phyloP scores from a whole-genome alignment of 768 basidiomycete species.

The Gelatoporia subvermispora region DNA sequence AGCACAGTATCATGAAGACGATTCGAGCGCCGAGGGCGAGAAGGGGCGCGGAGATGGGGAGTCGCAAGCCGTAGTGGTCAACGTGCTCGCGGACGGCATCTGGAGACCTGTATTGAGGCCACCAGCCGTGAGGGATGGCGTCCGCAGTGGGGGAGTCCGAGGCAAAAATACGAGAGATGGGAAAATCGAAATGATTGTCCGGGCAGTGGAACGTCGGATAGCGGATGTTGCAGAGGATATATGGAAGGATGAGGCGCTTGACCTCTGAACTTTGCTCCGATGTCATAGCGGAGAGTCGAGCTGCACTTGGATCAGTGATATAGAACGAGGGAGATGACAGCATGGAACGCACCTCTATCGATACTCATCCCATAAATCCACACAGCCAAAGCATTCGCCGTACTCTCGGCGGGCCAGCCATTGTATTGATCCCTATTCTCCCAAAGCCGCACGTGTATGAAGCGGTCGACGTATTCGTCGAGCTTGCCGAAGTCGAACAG shows the following conservation, averaged over 20 bases:
- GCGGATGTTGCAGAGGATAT: slow-evolving; percentile 37
- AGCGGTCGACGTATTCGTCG: slow-evolving; percentile 38
- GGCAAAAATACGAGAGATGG: slow-evolving; percentile 26
- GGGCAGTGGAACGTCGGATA: slow-evolving; percentile 59
- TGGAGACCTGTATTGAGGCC: slow-evolving; percentile 40
- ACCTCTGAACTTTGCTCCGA: slow-evolving; percentile 21
- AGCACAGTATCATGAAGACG: slow-evolving; percentile 55
- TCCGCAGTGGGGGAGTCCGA: slow-evolving; percentile 12
- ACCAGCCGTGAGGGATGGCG: slow-evolving; percentile 40
- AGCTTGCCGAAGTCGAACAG: slow-evolving; percentile 40
- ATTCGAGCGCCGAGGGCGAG: slow-evolving; percentile 55
- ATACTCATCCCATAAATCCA: slow-evolving; percentile 64
- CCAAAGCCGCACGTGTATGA: slow-evolving; percentile 43
- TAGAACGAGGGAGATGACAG: neutral
- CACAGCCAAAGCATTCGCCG: slow-evolving; percentile 46
- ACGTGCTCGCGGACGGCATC: slow-evolving; percentile 5
- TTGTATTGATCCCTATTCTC: slow-evolving; percentile 26
- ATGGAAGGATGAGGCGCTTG: slow-evolving; percentile 35
- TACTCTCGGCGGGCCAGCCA: slow-evolving; percentile 56
- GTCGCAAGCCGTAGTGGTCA: slow-evolving; percentile 15
- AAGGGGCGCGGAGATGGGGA: slow-evolving; percentile 36
- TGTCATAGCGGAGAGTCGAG: slow-evolving; percentile 10
- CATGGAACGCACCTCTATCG: slow-evolving; percentile 36
- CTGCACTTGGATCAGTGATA: slow-evolving; percentile 1
- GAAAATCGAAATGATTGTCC: slow-evolving; percentile 53